Evolutionary conservation across 805 yeast species (phyloP), one percentile per base, ranked within the genome.

Genomic region (Saturnispora dispora): DNA sequence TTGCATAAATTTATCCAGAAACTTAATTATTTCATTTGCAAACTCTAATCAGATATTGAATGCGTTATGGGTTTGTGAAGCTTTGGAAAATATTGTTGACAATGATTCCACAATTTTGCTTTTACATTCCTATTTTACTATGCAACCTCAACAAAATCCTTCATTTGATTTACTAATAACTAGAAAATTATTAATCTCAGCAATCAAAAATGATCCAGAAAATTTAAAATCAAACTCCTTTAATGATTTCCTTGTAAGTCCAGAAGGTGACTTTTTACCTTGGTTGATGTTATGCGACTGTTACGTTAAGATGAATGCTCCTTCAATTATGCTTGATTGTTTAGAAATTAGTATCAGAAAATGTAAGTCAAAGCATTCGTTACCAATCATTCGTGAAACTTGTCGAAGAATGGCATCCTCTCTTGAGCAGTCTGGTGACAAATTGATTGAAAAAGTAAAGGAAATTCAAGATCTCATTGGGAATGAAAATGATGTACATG

Each of bases 281-380:
- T 78, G 82, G 79, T 72, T 71, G 52, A 66, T 81, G 7, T 60
- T 80, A 37, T 82, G 84, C 3, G 70, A 71, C 51, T 82, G 82
- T 0, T 74, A 78, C 56, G 66, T 77, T 6, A 54, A 72, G 27
- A 57, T 72, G 17, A 74, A 73, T 48, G 66, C 72, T 44, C 79
- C 78, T 28, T 64, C 77, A 40, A 68, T 71, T 36, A 79, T 84
- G 2, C 79, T 79, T 60, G 80, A 77, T 52, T 71, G 77, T 13
- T 72, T 76, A 52, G 83, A 81, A 58, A 66, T 74, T 45, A 79
- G 84, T 13, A 11, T 45, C 3, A 51, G 50, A n/a, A 55, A 55
- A 53, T 30, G 51, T 7, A 13, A 7, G 6, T 28, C 40, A 10
- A 44, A 50, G 15, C 13, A 47, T 13, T 33, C 33, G 2, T 20